phyloP scores from a whole-genome alignment of 2,329 filamentous ascomycete species.

The Colletotrichum sansevieriae region DNA sequence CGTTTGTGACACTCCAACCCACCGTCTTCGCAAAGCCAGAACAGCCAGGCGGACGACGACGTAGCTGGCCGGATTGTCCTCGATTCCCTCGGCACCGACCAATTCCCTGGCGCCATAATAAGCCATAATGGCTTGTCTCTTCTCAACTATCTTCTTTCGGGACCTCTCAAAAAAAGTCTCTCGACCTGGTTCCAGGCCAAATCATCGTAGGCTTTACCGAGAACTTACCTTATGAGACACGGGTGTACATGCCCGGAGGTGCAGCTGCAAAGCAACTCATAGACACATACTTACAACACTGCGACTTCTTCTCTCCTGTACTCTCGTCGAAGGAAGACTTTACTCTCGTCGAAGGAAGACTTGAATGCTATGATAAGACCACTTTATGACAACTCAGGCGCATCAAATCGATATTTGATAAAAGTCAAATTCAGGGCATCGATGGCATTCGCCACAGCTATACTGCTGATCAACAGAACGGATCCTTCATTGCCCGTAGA shows the following conservation, averaged over 20 bases:
- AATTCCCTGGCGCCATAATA: not conserved
- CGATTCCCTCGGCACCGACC: no score
- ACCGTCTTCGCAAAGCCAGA: not conserved
- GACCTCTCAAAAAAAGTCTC: conserved; percentile 24
- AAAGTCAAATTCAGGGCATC: conserved; percentile 28
- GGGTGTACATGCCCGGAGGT: conserved; percentile 32
- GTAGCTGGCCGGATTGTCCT: no score
- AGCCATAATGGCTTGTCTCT: conserved; percentile 30
- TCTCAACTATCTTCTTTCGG: conserved; percentile 28
- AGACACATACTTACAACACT: conserved; percentile 48
- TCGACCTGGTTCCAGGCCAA: conserved; percentile 2
- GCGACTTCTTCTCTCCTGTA: conserved; percentile 47
- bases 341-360: conserved; percentile 42
- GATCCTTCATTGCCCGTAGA: conserved; percentile 35
- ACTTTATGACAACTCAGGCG: conserved; percentile 25
- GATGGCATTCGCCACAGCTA: conserved; percentile 33
- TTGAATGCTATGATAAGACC: conserved; percentile 28
- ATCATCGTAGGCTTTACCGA: conserved; percentile 37
- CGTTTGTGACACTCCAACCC: no score
- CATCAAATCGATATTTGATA: not conserved
- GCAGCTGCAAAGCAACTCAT: conserved; percentile 35
- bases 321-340: conserved; percentile 43
- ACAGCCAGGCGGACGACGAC: no score
- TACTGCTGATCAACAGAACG: conserved; percentile 39
- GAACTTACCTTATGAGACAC: conserved; percentile 38